These are phyloP conservation scores for Pichia sp. DNA, from an alignment of 1,139 yeast genomes.

Conservation along the genomic window DNA sequence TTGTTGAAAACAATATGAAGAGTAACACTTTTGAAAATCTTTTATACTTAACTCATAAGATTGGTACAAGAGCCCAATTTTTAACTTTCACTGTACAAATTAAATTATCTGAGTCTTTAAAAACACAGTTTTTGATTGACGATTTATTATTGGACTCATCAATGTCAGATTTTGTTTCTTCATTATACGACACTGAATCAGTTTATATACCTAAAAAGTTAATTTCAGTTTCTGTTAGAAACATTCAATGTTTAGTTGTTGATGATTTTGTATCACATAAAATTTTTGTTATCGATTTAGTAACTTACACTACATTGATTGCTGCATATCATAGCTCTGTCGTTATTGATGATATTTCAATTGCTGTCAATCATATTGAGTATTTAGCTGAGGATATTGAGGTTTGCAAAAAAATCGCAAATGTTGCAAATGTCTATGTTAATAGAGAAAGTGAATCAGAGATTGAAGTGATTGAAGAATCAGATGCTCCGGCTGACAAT, in stretches of 20 bases:
- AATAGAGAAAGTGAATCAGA: background rate
- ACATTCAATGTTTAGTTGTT: constrained; percentile 18
- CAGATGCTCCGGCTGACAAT: background rate
- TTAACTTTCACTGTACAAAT: constrained; percentile 17
- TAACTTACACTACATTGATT: constrained; percentile 14
- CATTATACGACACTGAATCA: constrained; percentile 17
- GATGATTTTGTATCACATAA: constrained; percentile 11
- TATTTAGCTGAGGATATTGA: constrained; percentile 16
- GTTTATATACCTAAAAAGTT: constrained; percentile 15
- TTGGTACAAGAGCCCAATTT: constrained; percentile 22
- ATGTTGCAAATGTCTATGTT: constrained; percentile 6
- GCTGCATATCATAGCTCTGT: constrained; percentile 6
- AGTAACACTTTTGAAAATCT: constrained; percentile 8
- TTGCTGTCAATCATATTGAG: constrained; percentile 17
- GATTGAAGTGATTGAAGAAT: background rate
- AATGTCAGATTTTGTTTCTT: constrained; percentile 18
- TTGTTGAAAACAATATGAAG: background rate
- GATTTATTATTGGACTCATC: constrained; percentile 25
- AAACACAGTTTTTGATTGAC: constrained; percentile 16
- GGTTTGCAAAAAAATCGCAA: constrained; percentile 18
- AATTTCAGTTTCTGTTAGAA: constrained; percentile 16
- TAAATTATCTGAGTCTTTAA: constrained; percentile 13
- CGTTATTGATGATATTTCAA: constrained; percentile 10
- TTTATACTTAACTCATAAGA: constrained; percentile 17
- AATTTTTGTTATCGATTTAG: constrained; percentile 16